Evolutionary conservation across 805 yeast species (phyloP), one percentile per base, ranked within the genome.

Genomic region (Candida awuae): DNA sequence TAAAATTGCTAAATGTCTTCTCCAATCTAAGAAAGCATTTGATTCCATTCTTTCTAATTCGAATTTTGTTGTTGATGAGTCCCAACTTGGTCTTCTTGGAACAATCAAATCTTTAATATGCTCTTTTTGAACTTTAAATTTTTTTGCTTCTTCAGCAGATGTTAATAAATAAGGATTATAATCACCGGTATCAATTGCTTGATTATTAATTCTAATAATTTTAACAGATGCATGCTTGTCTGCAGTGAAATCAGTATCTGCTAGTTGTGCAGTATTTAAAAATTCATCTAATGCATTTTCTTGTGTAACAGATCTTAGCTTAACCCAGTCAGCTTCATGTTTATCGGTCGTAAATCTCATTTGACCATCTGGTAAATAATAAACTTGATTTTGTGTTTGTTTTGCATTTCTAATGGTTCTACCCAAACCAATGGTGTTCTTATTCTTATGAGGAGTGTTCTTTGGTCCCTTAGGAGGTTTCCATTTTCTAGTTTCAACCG

Each of bases 171-270:
- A 76, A 8, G 79, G 82, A 50, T 76, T 75, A 15, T 52, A 54
- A 29, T 59, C 56, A 33, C 69, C 69, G 4, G 53, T 47, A 38
- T 83, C 86, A 47, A 90, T 80, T 48, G 88, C 83, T 52, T 80
- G 83, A 41, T 54, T 55, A 38, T 84, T 85, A 43, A 84, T 79
- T 55, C 80, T 76, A 50, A 92, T 80, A 51, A 92, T 85, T 52
- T 81, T 83, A 43, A 92, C 88, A 49, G 81, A 84, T 33, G 81
- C 77, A 42, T 78, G 71, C 54, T 81, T 78, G 49, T 90, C 97
- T 3, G 97, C 96, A 8, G 95, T 79, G 64, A 92, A 92, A 64
- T 92, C 97, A 16, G 90, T 87, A 56, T 87, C 95, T 2, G 97
- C 96, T 42, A 92, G 72, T 59, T 86, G 95, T 1, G 98, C 99